Conservation (phyloP, 768 basidiomycete genomes). For the Hydnomerulius pinastri region DNA sequence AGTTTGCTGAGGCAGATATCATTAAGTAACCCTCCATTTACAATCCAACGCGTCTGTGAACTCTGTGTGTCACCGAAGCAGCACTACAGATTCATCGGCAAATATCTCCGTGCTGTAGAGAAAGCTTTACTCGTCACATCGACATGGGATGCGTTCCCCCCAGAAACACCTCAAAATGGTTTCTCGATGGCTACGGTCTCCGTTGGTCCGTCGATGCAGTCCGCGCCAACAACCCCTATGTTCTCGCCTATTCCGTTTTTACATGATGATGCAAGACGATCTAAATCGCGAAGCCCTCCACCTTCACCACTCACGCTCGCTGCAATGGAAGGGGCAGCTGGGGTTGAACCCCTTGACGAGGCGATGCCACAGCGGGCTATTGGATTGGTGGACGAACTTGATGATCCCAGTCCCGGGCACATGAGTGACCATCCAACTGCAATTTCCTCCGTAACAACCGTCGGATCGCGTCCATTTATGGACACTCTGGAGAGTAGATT, state of each 20-base stretch:
- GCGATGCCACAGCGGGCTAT: conserved; percentile 49
- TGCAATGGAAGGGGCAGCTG: conserved; percentile 33
- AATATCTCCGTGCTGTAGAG: conserved; percentile 87
- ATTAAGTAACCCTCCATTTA: conserved; percentile 70
- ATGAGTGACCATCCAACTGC: conserved; percentile 80
- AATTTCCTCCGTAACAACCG: conserved; percentile 62
- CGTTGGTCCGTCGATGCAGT: conserved; percentile 48
- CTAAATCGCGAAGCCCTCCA: conserved; percentile 77
- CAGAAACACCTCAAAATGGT: conserved; percentile 35
- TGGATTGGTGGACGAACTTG: conserved; percentile 83
- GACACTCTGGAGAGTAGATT: conserved; percentile 65
- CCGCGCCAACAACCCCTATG: conserved; percentile 73
- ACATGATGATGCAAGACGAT: conserved; percentile 79
- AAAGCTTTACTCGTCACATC: conserved; percentile 84
- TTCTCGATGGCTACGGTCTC: conserved; percentile 34
- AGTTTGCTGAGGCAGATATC: conserved; percentile 6
- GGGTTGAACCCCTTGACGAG: conserved; percentile 39
- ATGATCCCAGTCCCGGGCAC: conserved; percentile 83
- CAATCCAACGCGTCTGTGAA: conserved; percentile 87
- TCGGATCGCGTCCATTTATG: conserved; percentile 47
- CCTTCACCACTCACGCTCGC: conserved; percentile 68
- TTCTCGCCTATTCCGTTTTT: conserved; percentile 89
- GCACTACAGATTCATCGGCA: conserved; percentile 78
- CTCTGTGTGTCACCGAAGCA: conserved; percentile 67
- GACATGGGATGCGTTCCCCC: conserved; percentile 70